Conservation (phyloP, 2,329 filamentous ascomycete species). For the Aspergillus sclerotialis region DNA sequence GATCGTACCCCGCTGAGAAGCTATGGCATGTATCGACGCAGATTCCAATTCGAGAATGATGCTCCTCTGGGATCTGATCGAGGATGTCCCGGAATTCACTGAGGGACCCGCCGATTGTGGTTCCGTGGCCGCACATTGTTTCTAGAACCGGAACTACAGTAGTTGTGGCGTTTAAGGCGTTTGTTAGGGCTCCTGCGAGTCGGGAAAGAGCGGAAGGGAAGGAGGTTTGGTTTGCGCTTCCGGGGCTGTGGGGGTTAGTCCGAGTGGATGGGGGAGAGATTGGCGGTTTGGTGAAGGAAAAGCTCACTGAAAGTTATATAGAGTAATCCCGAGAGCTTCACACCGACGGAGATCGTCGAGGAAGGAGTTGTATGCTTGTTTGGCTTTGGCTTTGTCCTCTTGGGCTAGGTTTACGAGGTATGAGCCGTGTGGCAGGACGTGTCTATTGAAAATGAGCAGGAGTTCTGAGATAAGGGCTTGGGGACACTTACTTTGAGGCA, state of each 20-base stretch:
- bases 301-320: constrained; percentile 92
- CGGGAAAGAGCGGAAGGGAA: constrained; percentile 65
- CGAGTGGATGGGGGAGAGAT: background rate
- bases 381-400: constrained; percentile 67
- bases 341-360: constrained; percentile 82
- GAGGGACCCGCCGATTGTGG: constrained; percentile 77
- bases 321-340: constrained; percentile 71
- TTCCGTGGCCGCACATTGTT: constrained; percentile 90
- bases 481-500: constrained; percentile 43
- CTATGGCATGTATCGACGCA: constrained; percentile 96
- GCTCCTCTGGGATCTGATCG: constrained; percentile 57
- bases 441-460: constrained; percentile 26
- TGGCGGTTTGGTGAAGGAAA: too few species aligned
- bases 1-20: constrained; percentile 88
- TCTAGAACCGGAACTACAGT: constrained; percentile 79
- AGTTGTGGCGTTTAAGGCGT: constrained; percentile 67
- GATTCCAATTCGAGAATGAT: constrained; percentile 80
- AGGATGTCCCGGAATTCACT: constrained; percentile 85
- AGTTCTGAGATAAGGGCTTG: background rate
- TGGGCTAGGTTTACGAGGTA: constrained; percentile 96
- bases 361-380: constrained; percentile 79
- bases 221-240: constrained; percentile 64
- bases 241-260: constrained; percentile 48
- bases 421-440: constrained; percentile 85
- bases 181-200: constrained; percentile 76